Evolutionary conservation across 1,284 basidiomycete species (phyloP), one percentile per base, ranked within the genome.

Genomic region (Paramarasmius palmivorus): DNA sequence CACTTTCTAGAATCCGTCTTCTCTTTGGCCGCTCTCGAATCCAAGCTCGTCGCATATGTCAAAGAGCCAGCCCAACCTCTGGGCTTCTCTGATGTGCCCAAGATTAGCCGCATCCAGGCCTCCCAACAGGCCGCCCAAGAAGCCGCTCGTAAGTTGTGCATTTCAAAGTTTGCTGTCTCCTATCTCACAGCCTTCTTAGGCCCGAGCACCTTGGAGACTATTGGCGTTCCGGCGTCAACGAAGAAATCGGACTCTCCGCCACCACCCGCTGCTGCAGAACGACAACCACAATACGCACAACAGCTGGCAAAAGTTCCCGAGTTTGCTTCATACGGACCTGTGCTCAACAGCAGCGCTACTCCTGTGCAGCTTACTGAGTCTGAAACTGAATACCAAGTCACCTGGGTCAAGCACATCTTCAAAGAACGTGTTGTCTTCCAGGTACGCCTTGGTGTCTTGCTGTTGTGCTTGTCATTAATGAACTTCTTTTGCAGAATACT

Each of bases 381-480:
- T 67, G 97, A 98, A 74, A 99, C 95, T 6, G 97, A 99, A 74
- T 99, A 99, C 68, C 94, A 97, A 63, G 96, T 98, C 53, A 86
- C 90, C 14, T 94, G 92, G 60, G 92, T 98, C 72, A 99, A 98
- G 77, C 97, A 99, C 71, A 83, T 98, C 52, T 99, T 95, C 83
- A 89, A 88, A 68, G 92, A 95, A 58, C 93, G 98, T 69, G 71
- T 99, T 57, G 96, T 99, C 38, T 96, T 98, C 84, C 95, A 95
- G 82, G 92, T 91, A 65, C 54, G 78, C 65, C 19, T 39, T 9
- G 25, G 7, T 15, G 3, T 17, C 34, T 26, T 40, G 20, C 37
- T 38, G 47, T 42, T 19, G 38, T 45, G 19, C 34, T 38, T 22
- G 22, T 6, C 17, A 10, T 44, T 8, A 19, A 14, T 29, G 14